These are phyloP conservation scores for Gymnopilus dilepis DNA, from an alignment of 768 basidiomycete genomes.

Conservation along the genomic window DNA sequence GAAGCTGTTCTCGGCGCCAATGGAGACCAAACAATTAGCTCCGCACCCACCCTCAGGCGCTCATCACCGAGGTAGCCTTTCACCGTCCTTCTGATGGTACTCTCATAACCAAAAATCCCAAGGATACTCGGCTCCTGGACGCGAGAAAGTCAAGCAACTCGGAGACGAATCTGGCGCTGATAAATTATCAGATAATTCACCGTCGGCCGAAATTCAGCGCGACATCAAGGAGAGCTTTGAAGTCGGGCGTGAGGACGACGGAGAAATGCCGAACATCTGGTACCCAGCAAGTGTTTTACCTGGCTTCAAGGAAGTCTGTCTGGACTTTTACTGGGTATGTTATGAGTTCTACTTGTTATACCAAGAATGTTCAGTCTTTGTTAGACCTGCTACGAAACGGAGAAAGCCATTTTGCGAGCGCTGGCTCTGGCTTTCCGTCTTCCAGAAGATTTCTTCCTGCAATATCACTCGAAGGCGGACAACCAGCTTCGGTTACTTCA, in stretches of 20 bases:
- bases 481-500: conserved; percentile 64
- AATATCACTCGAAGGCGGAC: conserved; percentile 47
- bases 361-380: background rate
- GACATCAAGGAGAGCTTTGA: conserved; percentile 62
- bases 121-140: conserved; percentile 46
- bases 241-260: conserved; percentile 53
- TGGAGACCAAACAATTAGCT: conserved; percentile 46
- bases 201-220: conserved; percentile 31
- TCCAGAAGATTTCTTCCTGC: conserved; percentile 49
- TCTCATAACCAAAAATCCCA: background rate
- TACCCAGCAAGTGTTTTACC: conserved; percentile 55
- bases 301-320: conserved; percentile 56
- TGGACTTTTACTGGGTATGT: conserved; percentile 55
- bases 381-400: conserved; percentile 47
- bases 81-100: conserved; percentile 20
- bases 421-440: conserved; percentile 52
- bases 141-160: conserved; percentile 45
- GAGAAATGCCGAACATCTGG: conserved; percentile 61
- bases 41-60: conserved; percentile 50
- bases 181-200: background rate
- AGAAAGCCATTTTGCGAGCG: conserved; percentile 50
- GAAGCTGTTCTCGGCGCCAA: conserved; percentile 42
- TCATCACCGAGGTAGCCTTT: conserved; percentile 46
- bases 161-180: conserved; percentile 18
- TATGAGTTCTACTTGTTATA: conserved; percentile 27